These are phyloP conservation scores for Phytophthora multivora DNA, from an alignment of 352 stramenopile species.

Conservation along the genomic window DNA sequence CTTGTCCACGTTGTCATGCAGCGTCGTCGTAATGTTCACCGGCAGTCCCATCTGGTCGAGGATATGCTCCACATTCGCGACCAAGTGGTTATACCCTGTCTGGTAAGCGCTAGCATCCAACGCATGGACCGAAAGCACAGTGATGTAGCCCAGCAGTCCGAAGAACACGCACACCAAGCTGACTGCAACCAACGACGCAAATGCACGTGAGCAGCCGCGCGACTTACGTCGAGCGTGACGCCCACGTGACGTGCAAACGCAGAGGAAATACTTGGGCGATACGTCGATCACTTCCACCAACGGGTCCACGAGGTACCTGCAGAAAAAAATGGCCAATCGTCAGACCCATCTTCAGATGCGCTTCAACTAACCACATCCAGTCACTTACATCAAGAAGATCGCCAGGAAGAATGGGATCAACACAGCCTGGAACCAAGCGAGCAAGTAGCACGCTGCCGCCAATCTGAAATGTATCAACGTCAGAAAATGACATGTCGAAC, in stretches of 20 bases:
- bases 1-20: slow-evolving; percentile 92
- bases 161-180: slow-evolving; percentile 90
- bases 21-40: slow-evolving; percentile 88
- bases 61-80: slow-evolving; percentile 67
- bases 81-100: slow-evolving; percentile 78
- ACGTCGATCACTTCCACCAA: slow-evolving; percentile 90
- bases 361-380: background rate
- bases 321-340: background rate
- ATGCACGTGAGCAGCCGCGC: slow-evolving; percentile 80
- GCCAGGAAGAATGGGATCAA: slow-evolving; percentile 89
- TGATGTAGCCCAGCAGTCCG: slow-evolving; percentile 86
- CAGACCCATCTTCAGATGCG: background rate
- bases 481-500: background rate
- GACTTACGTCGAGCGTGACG: slow-evolving; percentile 78
- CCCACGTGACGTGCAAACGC: slow-evolving; percentile 79
- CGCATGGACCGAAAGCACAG: slow-evolving; percentile 83
- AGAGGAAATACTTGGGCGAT: slow-evolving; percentile 87
- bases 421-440: slow-evolving; percentile 86
- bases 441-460: slow-evolving; percentile 76
- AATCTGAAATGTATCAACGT: slow-evolving; percentile 41
- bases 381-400: slow-evolving; percentile 84
- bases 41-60: slow-evolving; percentile 77
- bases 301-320: slow-evolving; percentile 83
- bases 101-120: slow-evolving; percentile 85
- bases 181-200: slow-evolving; percentile 82